Percentiles rank a stretch among this genome's conserved stretches.
Conservation (phyloP, 164 flowering plant genomes). For the Buxus sempervirens region DNA sequence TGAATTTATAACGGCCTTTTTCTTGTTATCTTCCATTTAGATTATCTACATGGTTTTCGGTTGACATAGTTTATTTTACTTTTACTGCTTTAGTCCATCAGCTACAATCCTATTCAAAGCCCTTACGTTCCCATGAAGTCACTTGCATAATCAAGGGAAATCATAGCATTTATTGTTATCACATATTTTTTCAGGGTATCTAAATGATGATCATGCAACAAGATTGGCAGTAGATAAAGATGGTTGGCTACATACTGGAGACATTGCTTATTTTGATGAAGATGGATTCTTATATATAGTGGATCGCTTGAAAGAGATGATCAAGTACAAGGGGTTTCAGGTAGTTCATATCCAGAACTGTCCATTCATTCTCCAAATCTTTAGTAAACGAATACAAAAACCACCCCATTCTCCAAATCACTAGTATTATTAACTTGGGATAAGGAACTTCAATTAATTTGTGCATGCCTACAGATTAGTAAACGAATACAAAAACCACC, state of each 20-base stretch:
- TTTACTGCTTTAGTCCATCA: neutral
- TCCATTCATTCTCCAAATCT: neutral
- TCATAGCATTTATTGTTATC: neutral
- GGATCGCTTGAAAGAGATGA: constrained; percentile 76
- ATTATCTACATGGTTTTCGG: too few species aligned
- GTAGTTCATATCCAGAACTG: constrained; percentile 21
- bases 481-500: too few species aligned
- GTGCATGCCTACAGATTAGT: too few species aligned
- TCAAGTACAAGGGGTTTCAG: constrained; percentile 92
- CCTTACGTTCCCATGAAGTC: neutral
- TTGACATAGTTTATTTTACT: too few species aligned
- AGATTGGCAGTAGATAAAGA: constrained; percentile 44
- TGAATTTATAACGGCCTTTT: too few species aligned
- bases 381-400: too few species aligned
- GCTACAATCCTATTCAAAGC: neutral
- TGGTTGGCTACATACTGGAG: constrained; percentile 87
- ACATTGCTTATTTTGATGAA: constrained; percentile 60
- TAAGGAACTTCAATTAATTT: too few species aligned
- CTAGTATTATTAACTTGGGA: neutral
- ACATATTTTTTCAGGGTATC: constrained; percentile 47
- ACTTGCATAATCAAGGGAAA: neutral
- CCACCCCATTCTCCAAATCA: neutral
- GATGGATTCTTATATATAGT: constrained; percentile 60
- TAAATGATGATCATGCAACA: constrained; percentile 56
- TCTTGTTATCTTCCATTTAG: too few species aligned